Base-by-base conservation (phyloP, 2,329 filamentous ascomycete genomes). In the Cryoendolithus antarcticus region DNA sequence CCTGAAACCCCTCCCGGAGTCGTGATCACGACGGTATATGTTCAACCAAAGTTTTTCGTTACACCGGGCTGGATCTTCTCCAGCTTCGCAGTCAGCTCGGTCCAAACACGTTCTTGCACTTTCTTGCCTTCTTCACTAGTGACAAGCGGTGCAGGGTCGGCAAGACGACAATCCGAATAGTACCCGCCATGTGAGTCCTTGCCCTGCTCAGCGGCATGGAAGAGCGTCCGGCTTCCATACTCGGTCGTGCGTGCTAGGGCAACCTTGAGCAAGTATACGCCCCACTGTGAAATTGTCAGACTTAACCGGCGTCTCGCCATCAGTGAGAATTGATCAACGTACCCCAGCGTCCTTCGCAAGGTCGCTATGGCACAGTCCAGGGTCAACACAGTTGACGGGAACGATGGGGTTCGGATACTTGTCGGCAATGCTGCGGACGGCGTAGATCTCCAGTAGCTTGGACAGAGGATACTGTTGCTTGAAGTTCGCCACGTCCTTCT, bases 361-460 rank as follows among this genome's bases (percentile, higher is more conserved):
- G 15, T 19, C 15, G 15, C 15, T 19, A 27, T 69, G 58, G 48
- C 70, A 74, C 11, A 71, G 54, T 1, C 70, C 70, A 1, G 71
- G 71, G 39, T 69, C 69, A 10, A 69, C 39, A 42, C 58, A 56
- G 47, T 71, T 73, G 42, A 74, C 48, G 2, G 64, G 61, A 28
- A 73, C 64, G 2, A 34, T 43, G 44, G 11, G 48, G 47, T 32
- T 45, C 1, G 43, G 33, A 1, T 53, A 30, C 1, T 49, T 45
- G 4, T 49, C 43, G 8, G 55, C 61, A 15, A 68, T 48, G 36
- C 64, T 59, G 9, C 64, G 60, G 4, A 62, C 50, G n/a, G 53
- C 43, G 10, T 68, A 51, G 4, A 70, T 51, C 45, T 67, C 55
- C 6, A 71, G 49, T 4, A 70, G 51, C 46, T 71, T 71, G 21